Evolutionary conservation across 768 basidiomycete species (phyloP).

Genomic region (Auricularia sp.): DNA sequence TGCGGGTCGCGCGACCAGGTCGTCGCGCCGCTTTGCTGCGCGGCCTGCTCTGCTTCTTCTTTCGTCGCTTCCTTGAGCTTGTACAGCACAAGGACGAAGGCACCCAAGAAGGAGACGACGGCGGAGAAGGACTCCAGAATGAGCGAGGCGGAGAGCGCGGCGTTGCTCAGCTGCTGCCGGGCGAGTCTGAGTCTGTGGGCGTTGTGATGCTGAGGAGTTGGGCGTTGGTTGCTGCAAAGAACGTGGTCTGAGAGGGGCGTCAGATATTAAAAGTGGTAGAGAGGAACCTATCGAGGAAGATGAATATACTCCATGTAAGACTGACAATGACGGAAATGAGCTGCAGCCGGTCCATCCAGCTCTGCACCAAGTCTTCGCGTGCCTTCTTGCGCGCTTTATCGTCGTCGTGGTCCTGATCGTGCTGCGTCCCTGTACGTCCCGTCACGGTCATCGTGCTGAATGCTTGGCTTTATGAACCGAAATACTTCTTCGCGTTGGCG

Average conservation of each 20-base stretch:
- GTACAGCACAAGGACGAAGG: constrained; percentile 46
- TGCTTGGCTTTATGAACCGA: too few relatives aligned
- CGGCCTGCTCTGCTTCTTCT: constrained; percentile 17
- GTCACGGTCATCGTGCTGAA: too few relatives aligned
- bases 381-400: constrained; percentile 33
- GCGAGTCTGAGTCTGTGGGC: constrained; percentile 15
- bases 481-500: neutral
- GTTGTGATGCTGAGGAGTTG: constrained; percentile 38
- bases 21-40: neutral
- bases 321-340: constrained; percentile 49
- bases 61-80: constrained; percentile 42
- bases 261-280: neutral
- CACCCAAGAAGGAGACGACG: constrained; percentile 40
- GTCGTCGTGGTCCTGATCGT: constrained; percentile 40
- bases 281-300: neutral
- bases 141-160: constrained; percentile 40
- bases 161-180: constrained; percentile 23
- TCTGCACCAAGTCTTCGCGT: constrained; percentile 41
- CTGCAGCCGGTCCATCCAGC: constrained; percentile 55
- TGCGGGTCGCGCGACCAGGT: constrained; percentile 30
- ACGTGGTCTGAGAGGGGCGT: constrained; percentile 36
- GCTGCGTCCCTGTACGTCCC: constrained; percentile 29
- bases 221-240: constrained; percentile 50
- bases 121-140: constrained; percentile 39
- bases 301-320: constrained; percentile 2